phyloP scores from a whole-genome alignment of 129 eudicot species.

The Tagetes patula region DNA sequence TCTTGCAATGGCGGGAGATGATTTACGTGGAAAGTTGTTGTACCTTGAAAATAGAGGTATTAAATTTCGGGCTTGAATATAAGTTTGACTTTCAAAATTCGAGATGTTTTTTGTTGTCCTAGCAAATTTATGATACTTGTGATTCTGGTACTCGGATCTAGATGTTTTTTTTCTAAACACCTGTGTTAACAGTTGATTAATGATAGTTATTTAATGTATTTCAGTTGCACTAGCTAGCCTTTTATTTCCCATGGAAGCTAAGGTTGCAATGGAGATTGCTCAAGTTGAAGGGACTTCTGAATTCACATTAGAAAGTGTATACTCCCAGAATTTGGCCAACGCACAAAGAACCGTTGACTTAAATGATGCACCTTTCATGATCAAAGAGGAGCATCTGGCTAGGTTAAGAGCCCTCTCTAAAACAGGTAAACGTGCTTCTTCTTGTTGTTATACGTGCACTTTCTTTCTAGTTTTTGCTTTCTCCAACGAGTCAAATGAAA shows the following conservation, averaged over 20 bases:
- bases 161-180: not conserved
- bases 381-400: slow-evolving; percentile 77
- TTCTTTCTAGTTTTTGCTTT: slow-evolving; percentile 11
- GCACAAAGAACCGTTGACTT: slow-evolving; percentile 76
- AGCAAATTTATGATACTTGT: not conserved
- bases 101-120: slow-evolving; percentile 7
- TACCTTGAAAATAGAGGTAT: slow-evolving; percentile 93
- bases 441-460: not conserved
- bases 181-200: not conserved
- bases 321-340: slow-evolving; percentile 45
- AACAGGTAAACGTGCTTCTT: slow-evolving; percentile 58
- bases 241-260: slow-evolving; percentile 90
- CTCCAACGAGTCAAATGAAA: not conserved
- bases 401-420: slow-evolving; percentile 80
- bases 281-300: slow-evolving; percentile 90
- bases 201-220: not conserved
- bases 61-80: not conserved
- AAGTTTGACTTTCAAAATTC: not conserved
- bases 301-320: slow-evolving; percentile 46
- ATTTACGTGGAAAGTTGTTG: slow-evolving; percentile 61
- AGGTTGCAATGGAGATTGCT: slow-evolving; percentile 98
- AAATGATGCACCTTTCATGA: slow-evolving; percentile 84
- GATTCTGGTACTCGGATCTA: not conserved
- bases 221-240: slow-evolving; percentile 82
- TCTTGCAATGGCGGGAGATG: slow-evolving; percentile 96